Evolutionary conservation across 1,139 yeast species (phyloP), one percentile per base, ranked within the genome.

Genomic region (Debaryomycetaceae sp.): DNA sequence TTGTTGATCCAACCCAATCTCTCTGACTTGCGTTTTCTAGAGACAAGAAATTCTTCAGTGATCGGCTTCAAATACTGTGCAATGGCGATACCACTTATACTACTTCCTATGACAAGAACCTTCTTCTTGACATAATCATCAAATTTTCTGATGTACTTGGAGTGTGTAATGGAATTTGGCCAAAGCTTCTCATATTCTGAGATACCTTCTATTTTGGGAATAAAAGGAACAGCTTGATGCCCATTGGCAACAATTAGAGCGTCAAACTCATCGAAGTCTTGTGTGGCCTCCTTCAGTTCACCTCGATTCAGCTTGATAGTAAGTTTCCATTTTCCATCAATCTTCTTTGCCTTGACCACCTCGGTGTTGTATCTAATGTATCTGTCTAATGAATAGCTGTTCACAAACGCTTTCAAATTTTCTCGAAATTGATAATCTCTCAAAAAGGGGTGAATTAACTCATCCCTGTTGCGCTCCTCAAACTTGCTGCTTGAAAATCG

Each of bases 221-320:
- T 59, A 50, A 54, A 76, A 0, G 89, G 87, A 29, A 72, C 60
- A 44, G 80, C 78, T 55, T 72, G 79, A 53, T 78, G 79, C 5
- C 89, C 89, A 4, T 76, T 66, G 13, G 84, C 83, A 11, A 81
- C 62, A 1, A 80, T 70, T 8, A 83, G 76, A 6, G 80, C 83
- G 52, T 83, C 87, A 52, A 69, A 73, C 11, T 47, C 45, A 48
- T 65, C 75, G 5, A 54, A 50, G 24, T 40, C 33, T 36, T 37
- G 41, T 20, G 36, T 35, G 27, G 8, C 22, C 13, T 39, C 23
- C 38, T 35, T 17, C 35, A 33, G n/a, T 8, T 43, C 52, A 37
- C 46, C 51, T 42, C 46, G 41, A 8, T 63, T 65, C 5, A 49
- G 53, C 51, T 69, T 64, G 7, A 57, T 45, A 9, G 60, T 38